A percentile compares a stretch with the other conserved stretches of the same genome.
These are phyloP conservation scores for Juncus inflexus DNA, from an alignment of 176 grass and related monocot species.

Conservation along the genomic window DNA sequence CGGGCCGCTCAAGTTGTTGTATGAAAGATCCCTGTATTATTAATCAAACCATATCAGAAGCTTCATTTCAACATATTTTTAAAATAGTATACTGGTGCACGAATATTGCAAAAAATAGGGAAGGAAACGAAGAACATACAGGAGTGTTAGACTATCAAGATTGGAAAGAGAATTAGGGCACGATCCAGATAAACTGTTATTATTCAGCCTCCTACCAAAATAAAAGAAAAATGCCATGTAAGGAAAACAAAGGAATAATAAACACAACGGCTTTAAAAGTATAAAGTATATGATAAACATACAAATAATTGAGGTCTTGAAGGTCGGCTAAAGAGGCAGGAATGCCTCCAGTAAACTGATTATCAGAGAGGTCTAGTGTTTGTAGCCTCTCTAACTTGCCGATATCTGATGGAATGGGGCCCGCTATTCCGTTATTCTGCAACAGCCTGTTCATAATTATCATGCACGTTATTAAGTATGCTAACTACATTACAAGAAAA, in stretches of 20 bases:
- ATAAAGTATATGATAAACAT: conserved; percentile 23
- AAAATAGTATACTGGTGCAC: background rate
- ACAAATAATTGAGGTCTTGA: conserved; percentile 45
- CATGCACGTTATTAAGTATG: conserved; percentile 1
- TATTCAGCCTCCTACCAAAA: conserved; percentile 52
- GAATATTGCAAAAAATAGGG: background rate
- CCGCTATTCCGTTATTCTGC: conserved; percentile 57
- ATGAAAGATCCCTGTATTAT: conserved; percentile 64
- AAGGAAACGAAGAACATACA: conserved; percentile 37
- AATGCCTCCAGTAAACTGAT: conserved; percentile 58
- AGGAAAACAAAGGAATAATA: background rate
- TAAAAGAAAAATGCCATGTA: background rate
- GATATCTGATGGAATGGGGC: conserved; percentile 50
- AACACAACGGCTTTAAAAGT: conserved; percentile 6
- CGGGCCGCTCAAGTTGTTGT: conserved; percentile 72
- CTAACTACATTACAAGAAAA: background rate
- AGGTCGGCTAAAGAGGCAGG: conserved; percentile 44
- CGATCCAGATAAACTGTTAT: conserved; percentile 71
- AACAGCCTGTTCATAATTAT: conserved; percentile 41
- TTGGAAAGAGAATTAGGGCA: conserved; percentile 59
- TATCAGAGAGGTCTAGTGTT: conserved; percentile 58
- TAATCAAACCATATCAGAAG: conserved; percentile 11
- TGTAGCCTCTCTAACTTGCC: conserved; percentile 45
- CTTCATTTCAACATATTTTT: background rate
- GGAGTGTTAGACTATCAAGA: conserved; percentile 28